A percentile compares a stretch with the other conserved stretches of the same genome.
These are phyloP conservation scores for Chytriomyces hyalinus DNA, from an alignment of 192 early-diverging fungal species.

Conservation along the genomic window DNA sequence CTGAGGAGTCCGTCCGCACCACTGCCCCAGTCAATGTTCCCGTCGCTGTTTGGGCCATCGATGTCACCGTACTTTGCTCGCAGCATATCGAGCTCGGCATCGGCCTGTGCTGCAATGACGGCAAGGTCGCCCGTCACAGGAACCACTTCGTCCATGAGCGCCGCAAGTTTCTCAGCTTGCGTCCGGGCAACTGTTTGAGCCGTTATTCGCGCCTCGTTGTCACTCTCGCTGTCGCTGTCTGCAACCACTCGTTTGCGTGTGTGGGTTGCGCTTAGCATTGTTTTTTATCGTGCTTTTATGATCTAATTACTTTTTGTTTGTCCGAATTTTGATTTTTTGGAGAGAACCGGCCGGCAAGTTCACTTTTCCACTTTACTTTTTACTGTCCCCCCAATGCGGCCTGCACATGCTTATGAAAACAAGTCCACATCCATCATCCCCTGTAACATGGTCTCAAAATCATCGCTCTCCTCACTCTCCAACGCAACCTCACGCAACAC, in stretches of 20 bases:
- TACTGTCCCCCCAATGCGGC: not conserved
- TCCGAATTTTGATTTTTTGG: too few species aligned
- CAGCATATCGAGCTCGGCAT: not conserved
- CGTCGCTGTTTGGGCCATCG: too few species aligned
- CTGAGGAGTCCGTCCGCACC: too few species aligned
- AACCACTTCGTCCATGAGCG: not conserved
- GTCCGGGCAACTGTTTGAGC: not conserved
- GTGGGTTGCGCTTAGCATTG: too few species aligned
- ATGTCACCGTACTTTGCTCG: not conserved
- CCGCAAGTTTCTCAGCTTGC: not conserved
- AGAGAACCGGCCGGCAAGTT: not conserved
- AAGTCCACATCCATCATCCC: slow-evolving; percentile 11
- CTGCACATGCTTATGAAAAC: not conserved
- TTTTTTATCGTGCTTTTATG: too few species aligned
- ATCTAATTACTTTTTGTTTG: too few species aligned
- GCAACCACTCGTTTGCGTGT: too few species aligned
- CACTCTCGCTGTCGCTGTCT: not conserved
- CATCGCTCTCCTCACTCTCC: slow-evolving; percentile 32
- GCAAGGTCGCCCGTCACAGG: not conserved
- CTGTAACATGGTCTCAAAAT: slow-evolving; percentile 24
- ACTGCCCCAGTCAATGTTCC: too few species aligned
- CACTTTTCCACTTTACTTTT: not conserved
- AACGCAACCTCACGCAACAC: not conserved
- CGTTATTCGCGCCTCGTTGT: not conserved
- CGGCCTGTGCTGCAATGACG: not conserved